phyloP scores from a whole-genome alignment of 2,329 filamentous ascomycete genomes.

The Incumbomyces lentus region DNA sequence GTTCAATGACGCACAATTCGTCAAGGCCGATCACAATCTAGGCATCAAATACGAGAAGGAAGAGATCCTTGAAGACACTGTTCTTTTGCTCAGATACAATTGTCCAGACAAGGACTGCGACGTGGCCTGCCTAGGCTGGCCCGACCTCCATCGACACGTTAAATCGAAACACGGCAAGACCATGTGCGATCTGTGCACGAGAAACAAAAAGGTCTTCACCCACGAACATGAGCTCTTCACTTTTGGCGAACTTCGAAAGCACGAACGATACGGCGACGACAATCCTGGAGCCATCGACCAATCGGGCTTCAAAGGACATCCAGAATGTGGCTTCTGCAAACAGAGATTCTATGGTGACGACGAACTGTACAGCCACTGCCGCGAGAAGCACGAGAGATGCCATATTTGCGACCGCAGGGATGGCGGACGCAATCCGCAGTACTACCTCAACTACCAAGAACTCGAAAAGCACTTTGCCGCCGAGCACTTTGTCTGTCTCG shows the following conservation, averaged over 20 bases:
- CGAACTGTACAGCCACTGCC: conserved; percentile 85
- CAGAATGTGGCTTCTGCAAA: conserved; percentile 84
- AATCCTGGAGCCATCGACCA: conserved; percentile 81
- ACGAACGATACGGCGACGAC: conserved; percentile 86
- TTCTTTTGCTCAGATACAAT: conserved; percentile 83
- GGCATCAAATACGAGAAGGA: conserved; percentile 85
- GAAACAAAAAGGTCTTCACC: conserved; percentile 96
- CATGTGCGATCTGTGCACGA: conserved; percentile 65
- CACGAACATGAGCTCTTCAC: conserved; percentile 94
- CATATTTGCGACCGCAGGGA: conserved; percentile 75
- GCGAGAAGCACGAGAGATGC: conserved; percentile 87
- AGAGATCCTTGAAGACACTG: conserved; percentile 83
- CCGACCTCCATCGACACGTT: conserved; percentile 71
- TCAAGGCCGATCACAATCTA: conserved; percentile 69
- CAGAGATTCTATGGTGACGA: conserved; percentile 92
- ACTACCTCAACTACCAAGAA: conserved; percentile 79
- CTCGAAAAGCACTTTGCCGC: conserved; percentile 78
- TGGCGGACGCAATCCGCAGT: conserved; percentile 62
- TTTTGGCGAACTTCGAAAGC: conserved; percentile 65
- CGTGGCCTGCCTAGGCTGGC: conserved; percentile 73
- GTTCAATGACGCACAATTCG: conserved; percentile 63
- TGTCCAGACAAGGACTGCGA: conserved; percentile 80
- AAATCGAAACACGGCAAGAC: conserved; percentile 71
- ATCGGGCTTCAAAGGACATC: conserved; percentile 92
- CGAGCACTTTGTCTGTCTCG: conserved; percentile 76